Conservation (phyloP, 805 yeast genomes). For the Kodamaea lidongshanica region DNA sequence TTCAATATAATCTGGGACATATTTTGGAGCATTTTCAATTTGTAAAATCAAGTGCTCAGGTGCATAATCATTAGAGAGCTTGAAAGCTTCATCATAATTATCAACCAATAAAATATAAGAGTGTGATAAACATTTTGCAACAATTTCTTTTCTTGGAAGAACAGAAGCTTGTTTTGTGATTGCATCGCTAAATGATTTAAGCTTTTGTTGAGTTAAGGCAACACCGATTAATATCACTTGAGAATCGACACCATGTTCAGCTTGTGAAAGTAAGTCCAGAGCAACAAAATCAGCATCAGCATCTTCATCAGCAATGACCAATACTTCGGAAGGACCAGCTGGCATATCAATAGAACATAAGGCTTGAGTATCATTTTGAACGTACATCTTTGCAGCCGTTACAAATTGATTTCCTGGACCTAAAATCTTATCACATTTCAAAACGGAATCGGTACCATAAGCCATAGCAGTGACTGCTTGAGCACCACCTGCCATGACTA, state of each 20-base stretch:
- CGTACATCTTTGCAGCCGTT: constrained; percentile 97
- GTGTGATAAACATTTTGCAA: constrained; percentile 86
- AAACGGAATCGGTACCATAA: constrained; percentile 88
- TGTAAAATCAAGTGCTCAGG: constrained; percentile 97
- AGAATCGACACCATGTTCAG: constrained; percentile 98
- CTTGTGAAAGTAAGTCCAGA: constrained; percentile 92
- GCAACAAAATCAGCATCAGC: constrained; percentile 97
- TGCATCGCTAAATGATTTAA: constrained; percentile 71
- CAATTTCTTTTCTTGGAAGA: constrained; percentile 89
- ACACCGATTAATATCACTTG: constrained; percentile 92
- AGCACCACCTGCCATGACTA: constrained; percentile 97
- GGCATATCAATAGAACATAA: constrained; percentile 98
- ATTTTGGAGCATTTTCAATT: constrained; percentile 67
- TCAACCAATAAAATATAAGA: constrained; percentile 73
- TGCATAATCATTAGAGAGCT: constrained; percentile 85
- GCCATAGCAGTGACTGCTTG: constrained; percentile 99
- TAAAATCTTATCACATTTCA: constrained; percentile 92
- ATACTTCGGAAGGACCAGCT: constrained; percentile 98
- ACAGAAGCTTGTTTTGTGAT: constrained; percentile 75
- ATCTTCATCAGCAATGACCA: constrained; percentile 83
- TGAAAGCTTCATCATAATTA: constrained; percentile 72
- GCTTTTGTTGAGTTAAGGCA: constrained; percentile 51
- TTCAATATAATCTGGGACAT: constrained; percentile 64
- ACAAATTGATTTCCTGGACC: constrained; percentile 99
- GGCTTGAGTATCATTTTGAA: constrained; percentile 92